Evolutionary conservation across 2,329 filamentous ascomycete species (phyloP).

Genomic region (Trichoderma sp.): DNA sequence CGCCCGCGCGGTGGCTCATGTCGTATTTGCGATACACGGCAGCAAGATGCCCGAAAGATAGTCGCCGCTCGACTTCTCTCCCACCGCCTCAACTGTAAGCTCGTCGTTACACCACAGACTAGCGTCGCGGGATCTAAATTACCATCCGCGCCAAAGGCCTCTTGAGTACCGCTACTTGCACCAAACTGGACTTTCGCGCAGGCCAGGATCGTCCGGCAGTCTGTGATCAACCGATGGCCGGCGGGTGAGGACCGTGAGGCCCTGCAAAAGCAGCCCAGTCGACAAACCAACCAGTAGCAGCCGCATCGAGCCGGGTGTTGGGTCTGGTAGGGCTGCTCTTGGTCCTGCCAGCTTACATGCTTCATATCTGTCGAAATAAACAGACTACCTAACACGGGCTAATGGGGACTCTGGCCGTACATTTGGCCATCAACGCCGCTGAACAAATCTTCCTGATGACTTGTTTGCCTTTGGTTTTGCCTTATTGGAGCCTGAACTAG

Average conservation of each 20-base stretch:
- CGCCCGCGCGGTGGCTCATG: background rate
- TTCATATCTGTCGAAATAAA: background rate
- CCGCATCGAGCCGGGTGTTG: background rate
- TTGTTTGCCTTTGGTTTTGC: background rate
- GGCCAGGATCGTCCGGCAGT: slow-evolving; percentile 14
- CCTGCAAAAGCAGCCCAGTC: background rate
- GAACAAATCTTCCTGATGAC: no score
- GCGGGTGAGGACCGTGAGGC: slow-evolving; percentile 2
- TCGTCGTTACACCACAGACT: background rate
- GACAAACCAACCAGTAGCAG: background rate
- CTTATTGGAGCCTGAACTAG: background rate
- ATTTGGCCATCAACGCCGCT: background rate
- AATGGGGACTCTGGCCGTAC: background rate
- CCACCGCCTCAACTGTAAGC: background rate
- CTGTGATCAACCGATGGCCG: slow-evolving; percentile 2
- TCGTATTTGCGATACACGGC: slow-evolving; percentile 1
- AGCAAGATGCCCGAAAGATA: background rate
- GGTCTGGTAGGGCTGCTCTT: background rate
- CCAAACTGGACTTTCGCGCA: background rate
- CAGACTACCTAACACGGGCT: background rate
- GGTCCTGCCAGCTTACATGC: background rate
- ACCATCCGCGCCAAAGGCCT: background rate
- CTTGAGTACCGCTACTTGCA: background rate
- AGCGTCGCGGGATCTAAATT: slow-evolving; percentile 17
- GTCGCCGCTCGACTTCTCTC: background rate